Evolutionary conservation across 176 grass and related monocot genomes (phyloP).

Genomic region (Otatea glauca): DNA sequence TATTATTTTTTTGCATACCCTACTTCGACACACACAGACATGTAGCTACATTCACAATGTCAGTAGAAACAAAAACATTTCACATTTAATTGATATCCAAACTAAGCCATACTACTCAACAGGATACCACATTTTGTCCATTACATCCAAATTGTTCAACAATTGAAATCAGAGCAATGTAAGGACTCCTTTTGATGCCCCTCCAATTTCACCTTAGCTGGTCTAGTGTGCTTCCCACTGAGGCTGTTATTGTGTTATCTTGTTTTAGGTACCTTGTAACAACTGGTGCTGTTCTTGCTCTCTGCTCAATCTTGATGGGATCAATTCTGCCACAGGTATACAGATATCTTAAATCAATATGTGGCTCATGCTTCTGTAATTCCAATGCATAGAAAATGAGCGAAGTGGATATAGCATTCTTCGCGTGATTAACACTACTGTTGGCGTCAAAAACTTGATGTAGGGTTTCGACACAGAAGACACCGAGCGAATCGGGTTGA

Average conservation of each 20-base stretch:
- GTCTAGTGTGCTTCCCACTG: constrained; percentile 14
- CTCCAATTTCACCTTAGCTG: constrained; percentile 13
- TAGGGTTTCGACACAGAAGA: no score
- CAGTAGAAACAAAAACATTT: no score
- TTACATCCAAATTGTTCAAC: no score
- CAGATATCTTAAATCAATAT: neutral
- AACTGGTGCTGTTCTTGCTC: constrained; percentile 77
- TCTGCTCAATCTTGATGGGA: constrained; percentile 78
- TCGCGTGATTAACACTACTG: neutral
- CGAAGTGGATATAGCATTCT: neutral
- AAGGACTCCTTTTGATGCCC: neutral
- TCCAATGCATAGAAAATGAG: neutral
- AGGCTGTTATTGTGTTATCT: constrained; percentile 6
- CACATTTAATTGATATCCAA: no score
- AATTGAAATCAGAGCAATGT: no score
- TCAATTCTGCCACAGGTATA: constrained; percentile 83
- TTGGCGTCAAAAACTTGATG: no score
- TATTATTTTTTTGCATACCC: no score
- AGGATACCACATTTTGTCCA: no score
- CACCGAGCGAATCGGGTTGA: no score
- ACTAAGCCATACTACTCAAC: no score
- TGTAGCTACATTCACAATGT: no score
- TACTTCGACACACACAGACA: no score
- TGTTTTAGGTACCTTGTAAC: constrained; percentile 74
- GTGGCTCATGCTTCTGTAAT: neutral